Evolutionary conservation across 805 yeast species (phyloP).

Genomic region (Ogataea siamensis): DNA sequence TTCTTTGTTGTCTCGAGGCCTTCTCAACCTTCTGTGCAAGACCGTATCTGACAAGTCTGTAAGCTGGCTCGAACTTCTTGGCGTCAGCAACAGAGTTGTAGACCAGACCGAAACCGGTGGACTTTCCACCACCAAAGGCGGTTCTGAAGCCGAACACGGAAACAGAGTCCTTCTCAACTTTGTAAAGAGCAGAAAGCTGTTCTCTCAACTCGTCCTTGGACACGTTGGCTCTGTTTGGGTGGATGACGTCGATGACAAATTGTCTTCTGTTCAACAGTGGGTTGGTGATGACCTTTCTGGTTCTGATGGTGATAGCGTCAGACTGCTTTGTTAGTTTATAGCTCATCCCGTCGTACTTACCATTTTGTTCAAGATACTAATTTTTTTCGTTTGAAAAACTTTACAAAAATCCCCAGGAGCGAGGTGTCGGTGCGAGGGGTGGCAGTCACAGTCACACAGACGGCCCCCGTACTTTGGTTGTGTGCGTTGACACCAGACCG

Average conservation of each 20-base stretch:
- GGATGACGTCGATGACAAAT: conserved; percentile 98
- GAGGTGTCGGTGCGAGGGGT: conserved; percentile 11
- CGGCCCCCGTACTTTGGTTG: too few species aligned
- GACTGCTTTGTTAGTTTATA: conserved; percentile 48
- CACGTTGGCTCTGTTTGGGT: conserved; percentile 99
- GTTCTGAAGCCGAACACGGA: conserved; percentile 99
- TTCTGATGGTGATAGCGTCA: conserved; percentile 99
- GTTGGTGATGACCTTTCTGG: conserved; percentile 98
- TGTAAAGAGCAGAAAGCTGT: conserved; percentile 57
- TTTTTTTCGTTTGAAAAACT: conserved; percentile 13
- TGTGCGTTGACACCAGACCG: too few species aligned
- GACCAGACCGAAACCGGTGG: conserved; percentile 98
- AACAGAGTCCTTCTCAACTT: conserved; percentile 64
- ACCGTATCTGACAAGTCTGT: conserved; percentile 99
- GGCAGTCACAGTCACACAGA: conserved; percentile 8
- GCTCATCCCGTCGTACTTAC: conserved; percentile 14
- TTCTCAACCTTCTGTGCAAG: conserved; percentile 94
- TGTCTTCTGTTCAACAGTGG: conserved; percentile 99
- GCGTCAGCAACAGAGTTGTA: conserved; percentile 98
- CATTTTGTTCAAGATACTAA: conserved; percentile 16
- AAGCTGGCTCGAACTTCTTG: conserved; percentile 97
- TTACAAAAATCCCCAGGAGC: conserved; percentile 11
- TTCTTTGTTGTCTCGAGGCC: conserved; percentile 99
- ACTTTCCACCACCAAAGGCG: conserved; percentile 99
- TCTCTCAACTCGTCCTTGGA: conserved; percentile 98